Evolutionary conservation across 441 rosid species (phyloP), one percentile per base, ranked within the genome.

Genomic region (Gossypium davidsonii): DNA sequence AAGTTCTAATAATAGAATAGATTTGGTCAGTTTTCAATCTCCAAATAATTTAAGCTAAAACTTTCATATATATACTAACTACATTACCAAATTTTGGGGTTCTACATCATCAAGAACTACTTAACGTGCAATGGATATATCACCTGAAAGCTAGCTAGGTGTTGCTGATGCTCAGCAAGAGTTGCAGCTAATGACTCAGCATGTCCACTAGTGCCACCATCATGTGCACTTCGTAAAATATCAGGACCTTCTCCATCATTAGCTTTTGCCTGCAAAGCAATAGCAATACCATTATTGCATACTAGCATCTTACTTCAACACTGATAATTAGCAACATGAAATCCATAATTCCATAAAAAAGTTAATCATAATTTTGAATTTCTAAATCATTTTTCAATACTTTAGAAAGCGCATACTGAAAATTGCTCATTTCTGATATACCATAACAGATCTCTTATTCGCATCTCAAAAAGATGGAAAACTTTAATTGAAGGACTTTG

Each of bases 191-290:
- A 83, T 70, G 97, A 96, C 78, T 91, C 98, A 46, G 92, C 84
- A 84, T 96, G 99, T 73, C 97, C 91, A 87, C 88, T 88, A 56
- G 89, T 80, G 79, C 89, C 85, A 53, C 96, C 91, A 80, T 89
- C 96, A 62, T 82, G 85, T 17, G 84, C 80, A 76, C 88, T 85
- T 71, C 90, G 88, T 81, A 96, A 81, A 72, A 96, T 88, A 83
- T 93, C 97, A 81, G 99, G 99, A 79, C 99, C 98, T 72, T 91
- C 92, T 81, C 98, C 99, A 28, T 92, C 91, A 81, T 96, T 96
- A 79, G 97, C 88, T 88, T 93, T 96, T 62, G 97, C 96, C 99
- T 96, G 70, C 34, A 69, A 75, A 81, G 76, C 42, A 73, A 73
- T 46, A 70, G 34, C 68, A 73, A 71, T 69, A 12, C 9, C 25